A percentile compares a stretch with the other conserved stretches of the same genome.
phyloP scores from a whole-genome alignment of 179 eudicot genomes.

The Beta lomatogona region DNA sequence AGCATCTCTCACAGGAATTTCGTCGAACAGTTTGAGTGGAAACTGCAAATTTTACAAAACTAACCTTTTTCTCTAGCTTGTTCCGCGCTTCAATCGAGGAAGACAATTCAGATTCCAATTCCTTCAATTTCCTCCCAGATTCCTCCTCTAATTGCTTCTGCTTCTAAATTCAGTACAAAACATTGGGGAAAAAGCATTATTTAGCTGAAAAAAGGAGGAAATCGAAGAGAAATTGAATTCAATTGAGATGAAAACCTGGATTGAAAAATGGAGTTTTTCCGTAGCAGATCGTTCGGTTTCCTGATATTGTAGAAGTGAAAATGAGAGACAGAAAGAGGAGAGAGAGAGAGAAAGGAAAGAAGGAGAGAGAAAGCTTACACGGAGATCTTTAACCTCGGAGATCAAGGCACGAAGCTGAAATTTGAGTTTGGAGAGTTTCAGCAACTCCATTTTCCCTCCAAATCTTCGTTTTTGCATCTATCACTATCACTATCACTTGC shows the following conservation, averaged over 20 bases:
- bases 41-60: neutral
- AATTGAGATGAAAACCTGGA: slow-evolving; percentile 36
- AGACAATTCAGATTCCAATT: slow-evolving; percentile 45
- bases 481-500: neutral
- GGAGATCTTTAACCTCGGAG: slow-evolving; percentile 47
- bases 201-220: neutral
- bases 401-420: slow-evolving; percentile 57
- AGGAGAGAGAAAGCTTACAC: slow-evolving; percentile 36
- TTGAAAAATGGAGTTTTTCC: slow-evolving; percentile 39
- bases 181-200: neutral
- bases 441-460: slow-evolving; percentile 60
- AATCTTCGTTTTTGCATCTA: neutral
- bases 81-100: slow-evolving; percentile 40
- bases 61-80: slow-evolving; percentile 53
- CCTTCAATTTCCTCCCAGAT: slow-evolving; percentile 39
- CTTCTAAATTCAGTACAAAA: slow-evolving; percentile 32
- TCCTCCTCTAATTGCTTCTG: slow-evolving; percentile 53
- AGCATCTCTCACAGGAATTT: slow-evolving; percentile 19
- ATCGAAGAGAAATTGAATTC: neutral
- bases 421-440: slow-evolving; percentile 52
- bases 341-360: neutral
- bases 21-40: slow-evolving; percentile 22
- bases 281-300: slow-evolving; percentile 46
- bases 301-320: slow-evolving; percentile 29
- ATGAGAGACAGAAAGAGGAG: slow-evolving; percentile 5